Evolutionary conservation across 2,329 filamentous ascomycete species (phyloP), one percentile per base, ranked within the genome.

Genomic region (Sarocladiaceae sp.): DNA sequence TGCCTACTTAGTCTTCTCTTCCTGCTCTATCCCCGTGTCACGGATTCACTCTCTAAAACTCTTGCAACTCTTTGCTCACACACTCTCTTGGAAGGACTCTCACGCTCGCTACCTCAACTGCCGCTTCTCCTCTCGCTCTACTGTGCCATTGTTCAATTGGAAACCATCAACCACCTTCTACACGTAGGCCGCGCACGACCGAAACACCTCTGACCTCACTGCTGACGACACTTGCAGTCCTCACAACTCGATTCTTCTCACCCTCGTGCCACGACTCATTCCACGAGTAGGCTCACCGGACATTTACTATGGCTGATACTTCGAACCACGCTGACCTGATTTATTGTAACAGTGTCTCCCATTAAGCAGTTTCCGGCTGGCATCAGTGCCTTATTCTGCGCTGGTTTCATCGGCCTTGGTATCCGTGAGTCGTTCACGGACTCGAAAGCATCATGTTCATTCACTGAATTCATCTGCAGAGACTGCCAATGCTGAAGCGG

Each of bases 1-100:
- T 31, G 52, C 47, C 47, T 33, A 29, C 51, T 25, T 23, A 15
- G 18, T 12, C 20, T 37, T 22, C 42, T 50, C 44, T 44, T 37
- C 50, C n/a, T n/a, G n/a, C n/a, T 40, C 28, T 18, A 23, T 44
- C 39, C 13, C 50, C 55, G 37, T 39, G 52, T 50, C 48, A 50
- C 52, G 47, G 26, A 31, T 17, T 20, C 40, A 4, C 40, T n/a
- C 40, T 22, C 26, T 12, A 15, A 5, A 10, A 12, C 22, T 29
- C 6, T n/a, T 26, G 40, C 40, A 26, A 25, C 23, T 26, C 40
- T 6, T 44, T 44, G 40, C 40, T 44, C 23, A 6, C 40, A 44
- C 40, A 44, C 40, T 44, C 40, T 26, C 40, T 44, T 44, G 20
- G 23, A 26, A 44, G 6, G 15, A 20, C 20, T 44, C 44, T 26